These are phyloP conservation scores for Cladosporium sp. DNA, from an alignment of 2,329 filamentous ascomycete genomes.

Conservation along the genomic window DNA sequence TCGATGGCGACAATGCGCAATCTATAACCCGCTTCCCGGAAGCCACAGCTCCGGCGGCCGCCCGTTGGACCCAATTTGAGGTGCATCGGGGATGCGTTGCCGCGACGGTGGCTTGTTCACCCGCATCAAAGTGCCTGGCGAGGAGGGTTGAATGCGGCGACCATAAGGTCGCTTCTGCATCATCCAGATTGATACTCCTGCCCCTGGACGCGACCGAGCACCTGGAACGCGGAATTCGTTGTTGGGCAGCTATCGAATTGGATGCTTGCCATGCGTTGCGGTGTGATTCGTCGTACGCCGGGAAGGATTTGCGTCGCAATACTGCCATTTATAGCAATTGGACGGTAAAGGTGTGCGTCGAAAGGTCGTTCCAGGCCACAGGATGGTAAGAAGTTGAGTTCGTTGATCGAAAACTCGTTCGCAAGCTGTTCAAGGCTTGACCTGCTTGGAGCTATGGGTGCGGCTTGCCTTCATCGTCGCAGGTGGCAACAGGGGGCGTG, in stretches of 20 bases:
- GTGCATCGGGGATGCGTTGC: slow-evolving; percentile 6
- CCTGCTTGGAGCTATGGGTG: slow-evolving; percentile 9
- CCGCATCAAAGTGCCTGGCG: background rate
- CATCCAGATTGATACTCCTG: background rate
- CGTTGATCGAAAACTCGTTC: background rate
- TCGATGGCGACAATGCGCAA: slow-evolving; percentile 1
- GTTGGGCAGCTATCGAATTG: slow-evolving; percentile 9
- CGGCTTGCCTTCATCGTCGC: slow-evolving; percentile 15
- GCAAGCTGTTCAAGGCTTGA: slow-evolving; percentile 8
- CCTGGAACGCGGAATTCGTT: background rate
- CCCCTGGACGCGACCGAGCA: slow-evolving; percentile 2
- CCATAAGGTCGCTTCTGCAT: background rate
- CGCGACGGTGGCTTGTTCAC: slow-evolving; percentile 8
- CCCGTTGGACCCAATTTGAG: background rate
- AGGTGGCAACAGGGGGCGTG: slow-evolving; percentile 27
- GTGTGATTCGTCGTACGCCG: background rate
- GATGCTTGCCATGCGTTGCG: slow-evolving; percentile 3
- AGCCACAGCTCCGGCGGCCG: slow-evolving; percentile 1
- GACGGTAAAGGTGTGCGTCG: background rate
- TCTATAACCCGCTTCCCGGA: slow-evolving; percentile 5
- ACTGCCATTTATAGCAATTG: background rate
- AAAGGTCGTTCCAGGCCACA: background rate
- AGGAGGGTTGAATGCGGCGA: background rate
- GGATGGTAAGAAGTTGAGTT: background rate
- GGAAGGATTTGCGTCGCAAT: background rate